These are phyloP conservation scores for Thalassiosira livingstoniorum DNA, from an alignment of 352 stramenopile species.

Conservation along the genomic window DNA sequence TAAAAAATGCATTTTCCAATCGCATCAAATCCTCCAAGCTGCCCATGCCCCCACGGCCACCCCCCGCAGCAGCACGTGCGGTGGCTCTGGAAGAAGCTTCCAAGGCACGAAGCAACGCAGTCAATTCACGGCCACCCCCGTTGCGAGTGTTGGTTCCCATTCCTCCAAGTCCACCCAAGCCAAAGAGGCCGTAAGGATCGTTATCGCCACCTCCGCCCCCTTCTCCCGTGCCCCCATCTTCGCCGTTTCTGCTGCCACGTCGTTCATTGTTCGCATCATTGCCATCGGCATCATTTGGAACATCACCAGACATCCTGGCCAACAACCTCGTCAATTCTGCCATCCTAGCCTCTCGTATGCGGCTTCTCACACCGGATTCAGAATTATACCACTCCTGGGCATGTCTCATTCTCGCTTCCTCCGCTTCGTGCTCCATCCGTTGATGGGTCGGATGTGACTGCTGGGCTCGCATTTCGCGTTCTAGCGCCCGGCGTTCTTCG, in stretches of 20 bases:
- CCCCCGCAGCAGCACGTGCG: not conserved
- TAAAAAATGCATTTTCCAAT: slow-evolving; percentile 74
- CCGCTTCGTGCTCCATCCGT: slow-evolving; percentile 68
- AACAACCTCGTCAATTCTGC: slow-evolving; percentile 52
- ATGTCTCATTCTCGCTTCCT: slow-evolving; percentile 70
- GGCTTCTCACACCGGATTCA: slow-evolving; percentile 25
- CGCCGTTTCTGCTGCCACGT: not conserved
- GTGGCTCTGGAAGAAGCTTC: slow-evolving; percentile 10
- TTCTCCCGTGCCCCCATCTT: slow-evolving; percentile 1
- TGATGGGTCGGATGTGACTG: slow-evolving; percentile 69
- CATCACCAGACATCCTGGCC: slow-evolving; percentile 17
- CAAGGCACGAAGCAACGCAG: slow-evolving; percentile 38
- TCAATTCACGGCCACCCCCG: not conserved
- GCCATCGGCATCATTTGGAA: too few species aligned
- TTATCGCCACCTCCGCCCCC: not conserved
- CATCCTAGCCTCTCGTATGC: slow-evolving; percentile 38
- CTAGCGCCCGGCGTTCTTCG: slow-evolving; percentile 72
- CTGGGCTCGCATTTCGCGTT: slow-evolving; percentile 78
- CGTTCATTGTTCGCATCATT: too few species aligned
- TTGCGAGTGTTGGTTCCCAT: not conserved
- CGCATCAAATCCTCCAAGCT: slow-evolving; percentile 76
- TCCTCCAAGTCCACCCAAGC: not conserved
- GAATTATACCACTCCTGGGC: slow-evolving; percentile 61
- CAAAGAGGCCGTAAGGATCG: not conserved
- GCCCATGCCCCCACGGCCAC: not conserved